Conservation (phyloP, 2,329 filamentous ascomycete genomes). For the Xylaria polymorpha region DNA sequence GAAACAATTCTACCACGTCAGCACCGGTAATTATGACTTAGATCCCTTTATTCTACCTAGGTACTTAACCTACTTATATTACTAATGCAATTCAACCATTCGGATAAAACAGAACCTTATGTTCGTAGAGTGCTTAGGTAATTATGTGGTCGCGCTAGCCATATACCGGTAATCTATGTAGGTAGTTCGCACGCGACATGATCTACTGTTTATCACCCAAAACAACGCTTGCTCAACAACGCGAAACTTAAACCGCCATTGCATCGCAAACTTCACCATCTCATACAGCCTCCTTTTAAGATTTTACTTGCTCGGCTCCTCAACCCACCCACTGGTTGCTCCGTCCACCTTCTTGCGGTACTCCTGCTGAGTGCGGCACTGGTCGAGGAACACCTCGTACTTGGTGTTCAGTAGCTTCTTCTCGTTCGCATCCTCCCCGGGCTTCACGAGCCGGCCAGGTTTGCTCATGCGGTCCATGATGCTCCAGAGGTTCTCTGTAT, state of each 20-base stretch:
- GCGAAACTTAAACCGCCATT: background rate
- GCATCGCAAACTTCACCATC: background rate
- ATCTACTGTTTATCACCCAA: background rate
- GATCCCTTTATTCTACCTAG: background rate
- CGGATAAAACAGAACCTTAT: background rate
- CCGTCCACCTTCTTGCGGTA: constrained; percentile 85
- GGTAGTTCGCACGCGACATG: background rate
- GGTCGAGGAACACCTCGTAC: constrained; percentile 95
- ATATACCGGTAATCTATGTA: background rate
- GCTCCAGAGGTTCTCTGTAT: constrained; percentile 88
- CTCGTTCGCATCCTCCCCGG: constrained; percentile 76
- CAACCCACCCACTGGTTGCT: constrained; percentile 56
- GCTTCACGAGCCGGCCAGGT: constrained; percentile 84
- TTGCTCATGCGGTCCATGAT: constrained; percentile 99
- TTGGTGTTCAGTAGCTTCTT: constrained; percentile 86
- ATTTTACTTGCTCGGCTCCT: constrained; percentile 38
- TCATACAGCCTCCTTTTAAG: background rate
- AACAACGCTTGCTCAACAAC: constrained; percentile 12
- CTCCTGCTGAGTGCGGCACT: constrained; percentile 84
- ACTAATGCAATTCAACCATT: too few species aligned
- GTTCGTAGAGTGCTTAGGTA: background rate
- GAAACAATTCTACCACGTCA: too few species aligned
- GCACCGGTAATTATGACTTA: too few species aligned
- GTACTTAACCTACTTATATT: too few species aligned
- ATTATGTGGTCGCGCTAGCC: background rate